Conservation (phyloP, 1,284 basidiomycete genomes). For the Nidula niveotomentosa region DNA sequence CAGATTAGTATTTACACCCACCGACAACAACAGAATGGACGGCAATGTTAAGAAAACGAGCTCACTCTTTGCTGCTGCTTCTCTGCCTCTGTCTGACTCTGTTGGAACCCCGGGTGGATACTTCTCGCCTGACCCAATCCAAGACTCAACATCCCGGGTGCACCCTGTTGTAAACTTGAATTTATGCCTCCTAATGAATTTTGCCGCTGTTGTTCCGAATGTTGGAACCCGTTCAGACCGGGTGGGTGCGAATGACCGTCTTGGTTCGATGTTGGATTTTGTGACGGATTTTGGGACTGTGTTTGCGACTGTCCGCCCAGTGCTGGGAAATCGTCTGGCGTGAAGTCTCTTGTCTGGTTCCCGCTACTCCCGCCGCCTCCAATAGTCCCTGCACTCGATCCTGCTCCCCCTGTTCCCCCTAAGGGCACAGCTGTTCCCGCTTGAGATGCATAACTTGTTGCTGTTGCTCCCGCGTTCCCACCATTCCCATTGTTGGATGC, state of each 20-base stretch:
- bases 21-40: neutral
- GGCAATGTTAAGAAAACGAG: conserved; percentile 7
- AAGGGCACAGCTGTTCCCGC: conserved; percentile 60
- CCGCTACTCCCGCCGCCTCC: conserved; percentile 28
- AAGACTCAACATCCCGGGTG: conserved; percentile 68
- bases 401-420: conserved; percentile 34
- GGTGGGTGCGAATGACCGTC: conserved; percentile 60
- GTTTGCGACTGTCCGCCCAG: conserved; percentile 59
- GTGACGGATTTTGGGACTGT: conserved; percentile 29
- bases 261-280: conserved; percentile 31
- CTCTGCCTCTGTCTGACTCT: conserved; percentile 55
- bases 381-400: conserved; percentile 30
- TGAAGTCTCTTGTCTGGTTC: conserved; percentile 66
- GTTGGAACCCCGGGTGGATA: conserved; percentile 56
- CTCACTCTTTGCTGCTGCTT: conserved; percentile 71
- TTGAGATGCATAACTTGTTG: conserved; percentile 75
- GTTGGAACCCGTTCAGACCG: conserved; percentile 70
- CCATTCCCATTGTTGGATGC: conserved; percentile 33
- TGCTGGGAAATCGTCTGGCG: conserved; percentile 82
- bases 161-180: conserved; percentile 33
- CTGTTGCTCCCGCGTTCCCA: conserved; percentile 23
- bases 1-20: neutral
- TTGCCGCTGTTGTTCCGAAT: conserved; percentile 50
- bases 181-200: conserved; percentile 51
- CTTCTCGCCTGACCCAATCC: conserved; percentile 49